These are phyloP conservation scores for Allantophomopsis cytisporea DNA, from an alignment of 2,329 filamentous ascomycete species.

Conservation along the genomic window DNA sequence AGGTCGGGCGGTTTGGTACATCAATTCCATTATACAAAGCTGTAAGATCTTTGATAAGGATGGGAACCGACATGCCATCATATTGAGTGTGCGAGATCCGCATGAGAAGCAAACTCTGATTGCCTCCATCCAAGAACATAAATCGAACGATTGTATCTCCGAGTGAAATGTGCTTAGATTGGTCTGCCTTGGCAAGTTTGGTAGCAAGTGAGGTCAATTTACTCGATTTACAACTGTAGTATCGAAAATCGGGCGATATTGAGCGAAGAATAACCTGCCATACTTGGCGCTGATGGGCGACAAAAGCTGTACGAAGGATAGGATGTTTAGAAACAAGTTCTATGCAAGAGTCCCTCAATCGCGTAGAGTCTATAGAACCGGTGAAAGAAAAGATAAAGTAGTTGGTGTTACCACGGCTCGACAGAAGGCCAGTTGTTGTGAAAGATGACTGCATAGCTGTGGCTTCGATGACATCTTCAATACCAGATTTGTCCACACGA, in stretches of 20 bases:
- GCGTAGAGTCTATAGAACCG: constrained; percentile 1
- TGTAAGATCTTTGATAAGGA: neutral
- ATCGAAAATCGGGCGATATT: neutral
- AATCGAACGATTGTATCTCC: neutral
- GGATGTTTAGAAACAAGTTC: constrained; percentile 1
- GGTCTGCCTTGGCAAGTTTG: neutral
- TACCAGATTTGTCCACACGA: neutral
- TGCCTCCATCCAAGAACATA: neutral
- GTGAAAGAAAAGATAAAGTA: constrained; percentile 5
- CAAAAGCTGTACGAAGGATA: constrained; percentile 6
- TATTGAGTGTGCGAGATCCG: constrained; percentile 35
- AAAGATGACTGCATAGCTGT: constrained; percentile 6
- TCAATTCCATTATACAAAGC: constrained; percentile 15
- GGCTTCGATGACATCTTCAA: constrained; percentile 5
- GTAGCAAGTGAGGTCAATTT: neutral
- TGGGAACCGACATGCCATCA: constrained; percentile 44
- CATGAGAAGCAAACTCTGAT: neutral
- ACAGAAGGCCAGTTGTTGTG: constrained; percentile 1
- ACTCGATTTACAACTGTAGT: neutral
- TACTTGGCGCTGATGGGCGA: neutral
- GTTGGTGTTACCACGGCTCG: constrained; percentile 4
- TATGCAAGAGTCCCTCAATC: constrained; percentile 2
- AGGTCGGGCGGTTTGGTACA: neutral
- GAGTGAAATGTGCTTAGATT: neutral
- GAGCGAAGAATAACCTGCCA: constrained; percentile 5